Conservation (phyloP, 768 basidiomycete genomes). For the Amanita rimosa region DNA sequence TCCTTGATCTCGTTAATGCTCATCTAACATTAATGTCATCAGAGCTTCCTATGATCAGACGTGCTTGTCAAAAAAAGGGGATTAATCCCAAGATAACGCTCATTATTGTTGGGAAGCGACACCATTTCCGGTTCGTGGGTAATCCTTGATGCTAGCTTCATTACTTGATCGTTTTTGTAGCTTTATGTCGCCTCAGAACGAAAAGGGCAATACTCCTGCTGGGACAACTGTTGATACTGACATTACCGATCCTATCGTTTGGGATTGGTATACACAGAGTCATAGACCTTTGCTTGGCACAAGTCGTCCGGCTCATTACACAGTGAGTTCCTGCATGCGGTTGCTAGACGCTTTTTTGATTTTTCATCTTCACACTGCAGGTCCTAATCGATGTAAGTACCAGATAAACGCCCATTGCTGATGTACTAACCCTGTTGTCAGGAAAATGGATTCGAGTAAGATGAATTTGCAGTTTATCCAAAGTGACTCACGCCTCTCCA, state of each 20-base stretch:
- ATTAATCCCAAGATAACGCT: conserved; percentile 63
- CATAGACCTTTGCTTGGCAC: conserved; percentile 74
- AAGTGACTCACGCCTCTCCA: conserved; percentile 12
- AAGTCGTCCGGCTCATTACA: conserved; percentile 39
- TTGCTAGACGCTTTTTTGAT: not conserved
- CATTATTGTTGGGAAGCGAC: conserved; percentile 74
- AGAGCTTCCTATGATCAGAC: conserved; percentile 53
- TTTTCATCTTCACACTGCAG: conserved; percentile 11
- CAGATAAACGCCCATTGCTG: not conserved
- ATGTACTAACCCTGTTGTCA: conserved; percentile 7
- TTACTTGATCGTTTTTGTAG: not conserved
- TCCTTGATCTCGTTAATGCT: not conserved
- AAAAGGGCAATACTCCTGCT: conserved; percentile 62
- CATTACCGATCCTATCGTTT: conserved; percentile 59
- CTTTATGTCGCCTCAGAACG: conserved; percentile 31
- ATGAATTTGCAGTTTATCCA: not conserved
- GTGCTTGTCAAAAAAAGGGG: conserved; percentile 49
- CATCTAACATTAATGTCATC: not conserved
- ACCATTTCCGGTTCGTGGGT: conserved; percentile 37
- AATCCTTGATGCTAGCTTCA: not conserved
- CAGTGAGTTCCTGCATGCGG: conserved; percentile 19
- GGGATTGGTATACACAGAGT: conserved; percentile 70
- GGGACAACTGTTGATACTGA: conserved; percentile 73
- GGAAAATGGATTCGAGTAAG: conserved; percentile 52
- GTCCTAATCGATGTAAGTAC: conserved; percentile 30